phyloP scores from a whole-genome alignment of 1,284 basidiomycete species.

The Gomphus bonarii region DNA sequence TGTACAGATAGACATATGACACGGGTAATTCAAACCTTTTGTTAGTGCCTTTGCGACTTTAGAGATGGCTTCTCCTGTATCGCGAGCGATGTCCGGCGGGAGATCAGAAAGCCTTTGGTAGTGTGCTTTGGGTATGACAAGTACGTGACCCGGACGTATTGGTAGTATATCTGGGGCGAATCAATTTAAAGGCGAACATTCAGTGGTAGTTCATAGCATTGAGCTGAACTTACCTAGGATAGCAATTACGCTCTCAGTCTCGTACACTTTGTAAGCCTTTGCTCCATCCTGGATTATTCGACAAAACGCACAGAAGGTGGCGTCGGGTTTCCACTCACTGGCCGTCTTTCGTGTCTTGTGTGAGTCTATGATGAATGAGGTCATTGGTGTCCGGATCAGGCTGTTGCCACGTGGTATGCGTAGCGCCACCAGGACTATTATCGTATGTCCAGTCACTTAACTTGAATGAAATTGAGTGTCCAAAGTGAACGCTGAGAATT shows the following conservation, averaged over 20 bases:
- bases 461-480: too few relatives aligned
- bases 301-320: conserved; percentile 48
- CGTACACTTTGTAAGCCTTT: conserved; percentile 43
- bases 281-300: conserved; percentile 41
- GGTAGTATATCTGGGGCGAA: conserved; percentile 54
- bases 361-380: conserved; percentile 61
- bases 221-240: conserved; percentile 52
- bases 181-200: too few relatives aligned
- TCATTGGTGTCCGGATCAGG: too few relatives aligned
- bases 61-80: conserved; percentile 46
- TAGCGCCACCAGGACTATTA: too few relatives aligned
- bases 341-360: conserved; percentile 38
- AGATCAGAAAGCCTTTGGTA: conserved; percentile 52
- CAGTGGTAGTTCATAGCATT: too few relatives aligned
- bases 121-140: conserved; percentile 61
- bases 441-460: too few relatives aligned
- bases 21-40: too few relatives aligned
- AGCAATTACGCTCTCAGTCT: conserved; percentile 56
- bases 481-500: too few relatives aligned
- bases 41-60: conserved; percentile 53
- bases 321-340: conserved; percentile 34
- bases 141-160: conserved; percentile 53
- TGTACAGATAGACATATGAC: neutral
- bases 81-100: conserved; percentile 47
- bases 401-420: too few relatives aligned